phyloP scores from a whole-genome alignment of 306 rosid species.

The Gynostemma pentaphyllum region DNA sequence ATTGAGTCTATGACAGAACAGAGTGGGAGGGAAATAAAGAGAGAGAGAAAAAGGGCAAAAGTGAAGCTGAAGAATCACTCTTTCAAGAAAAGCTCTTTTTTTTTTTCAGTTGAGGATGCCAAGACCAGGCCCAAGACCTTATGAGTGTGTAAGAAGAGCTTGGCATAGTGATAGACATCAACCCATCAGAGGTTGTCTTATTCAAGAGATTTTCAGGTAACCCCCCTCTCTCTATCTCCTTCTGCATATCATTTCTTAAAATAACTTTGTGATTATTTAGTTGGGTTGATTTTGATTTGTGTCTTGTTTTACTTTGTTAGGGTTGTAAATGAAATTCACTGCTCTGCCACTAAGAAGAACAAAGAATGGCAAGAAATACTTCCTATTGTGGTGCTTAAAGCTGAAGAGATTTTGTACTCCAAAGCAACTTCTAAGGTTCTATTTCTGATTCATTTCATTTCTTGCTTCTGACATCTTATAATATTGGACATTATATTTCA shows the following conservation, averaged over 20 bases:
- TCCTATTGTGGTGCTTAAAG: conserved; percentile 64
- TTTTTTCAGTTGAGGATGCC: conserved; percentile 34
- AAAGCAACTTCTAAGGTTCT: conserved; percentile 72
- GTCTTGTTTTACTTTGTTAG: conserved; percentile 18
- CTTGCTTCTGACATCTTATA: neutral
- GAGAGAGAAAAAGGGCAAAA: neutral
- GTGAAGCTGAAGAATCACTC: neutral
- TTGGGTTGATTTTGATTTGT: neutral
- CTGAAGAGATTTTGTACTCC: conserved; percentile 69
- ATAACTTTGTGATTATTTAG: neutral
- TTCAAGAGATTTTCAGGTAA: conserved; percentile 79
- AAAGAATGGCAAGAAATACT: conserved; percentile 82
- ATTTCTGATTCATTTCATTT: neutral
- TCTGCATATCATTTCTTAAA: neutral
- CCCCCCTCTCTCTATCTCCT: neutral
- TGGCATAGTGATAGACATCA: conserved; percentile 83
- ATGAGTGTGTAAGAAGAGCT: conserved; percentile 67
- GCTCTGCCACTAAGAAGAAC: conserved; percentile 48
- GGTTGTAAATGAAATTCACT: conserved; percentile 55
- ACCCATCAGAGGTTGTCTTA: conserved; percentile 72
- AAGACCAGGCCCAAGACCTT: conserved; percentile 60
- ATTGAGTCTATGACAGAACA: conserved; percentile 23
- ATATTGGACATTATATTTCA: neutral
- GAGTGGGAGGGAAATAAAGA: neutral
- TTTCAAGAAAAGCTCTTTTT: neutral